Evolutionary conservation across 73 alveolate species (phyloP), one percentile per base, ranked within the genome.

Genomic region (Urostyla sp.): DNA sequence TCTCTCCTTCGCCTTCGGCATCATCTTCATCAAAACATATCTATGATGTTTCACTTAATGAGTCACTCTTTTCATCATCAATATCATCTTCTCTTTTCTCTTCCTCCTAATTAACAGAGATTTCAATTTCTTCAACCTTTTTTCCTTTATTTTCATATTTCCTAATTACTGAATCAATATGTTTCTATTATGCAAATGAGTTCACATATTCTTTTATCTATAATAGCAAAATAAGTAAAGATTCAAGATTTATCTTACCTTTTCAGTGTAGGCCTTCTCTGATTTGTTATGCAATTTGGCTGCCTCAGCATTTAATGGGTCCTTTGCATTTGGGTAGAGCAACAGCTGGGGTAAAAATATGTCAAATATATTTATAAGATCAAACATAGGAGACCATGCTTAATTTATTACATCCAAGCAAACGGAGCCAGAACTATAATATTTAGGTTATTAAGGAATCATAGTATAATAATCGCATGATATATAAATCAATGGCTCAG

Each of bases 351-450:
- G 99, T 18, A 96, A 82, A 72, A 96, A 95, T 26, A 85, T 93
- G 52, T 93, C 98, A 55, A 95, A 94, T 20, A 95, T 90, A 80
- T 96, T 96, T 55, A 73, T 84, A 53, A 96, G 88, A 52, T 94
- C 99, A 79, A 88, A 89, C 95, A 95, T 88, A 0, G 99, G 99
- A 23, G 98, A 91, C 98, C 99, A 96, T 44, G 98, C 93, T 73
- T 95, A 92, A 63, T 96, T 96, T 18, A 96, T 96, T 15, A 96
- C 98, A 83, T 95, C 99, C 35, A 96, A 59, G 80, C 99, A 95
- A 6, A 96, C 96, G 15, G 95, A 67, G 0, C 99, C 99, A 59
- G 99, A 90, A 40, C 94, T 93, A 73, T 21, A 79, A 3, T 38
- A 21, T 52, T 0, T 58, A 56, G 7, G 36, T 48, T 27, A 77